Base-by-base conservation (phyloP, 148 eudicot genomes). In the Oxyria digyna region DNA sequence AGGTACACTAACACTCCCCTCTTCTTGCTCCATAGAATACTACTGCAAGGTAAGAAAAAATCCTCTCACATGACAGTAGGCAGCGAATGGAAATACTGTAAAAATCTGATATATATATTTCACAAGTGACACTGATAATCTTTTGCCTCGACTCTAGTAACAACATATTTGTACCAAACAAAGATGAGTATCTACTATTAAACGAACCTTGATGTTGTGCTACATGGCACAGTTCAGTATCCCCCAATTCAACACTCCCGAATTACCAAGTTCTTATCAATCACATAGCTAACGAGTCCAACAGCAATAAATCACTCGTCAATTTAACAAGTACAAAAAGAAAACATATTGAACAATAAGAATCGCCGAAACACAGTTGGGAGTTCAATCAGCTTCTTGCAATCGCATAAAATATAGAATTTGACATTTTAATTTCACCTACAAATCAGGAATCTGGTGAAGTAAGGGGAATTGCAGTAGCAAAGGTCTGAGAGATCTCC, bases 1-100 rank as follows among this genome's bases (percentile, higher is more conserved):
- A 40, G 78, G 65, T 57, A 83, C 79, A 59, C 69, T 74, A 46
- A 41, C 42, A 43, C 32, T 69, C 42, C 69, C 74, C 68, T 72
- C 78, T 43, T 67, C 75, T 68, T 73, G 84, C 72, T 80, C 79
- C 96, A 89, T 89, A 55, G 29, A 76, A 71, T 75, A 29, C 89
- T 75, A 29, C 89, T 86, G 82, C 57, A 79, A 69, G 13, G 68
- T 35, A 64, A 55, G 62, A 27, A 1, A 55, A 55, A 55, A n/a
- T 24, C 24, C 5, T n/a, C 1, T 48, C 54, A 48, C 54, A 48
- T 48, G 54, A 48, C 54, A n/a, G 23, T 18, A 48, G 26, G 54
- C n/a, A 18, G 6, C 6, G 6, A 48, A 48, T 48, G 4, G 3
- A n/a, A n/a, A n/a, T n/a, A n/a, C n/a, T n/a, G n/a, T n/a, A n/a